These are phyloP conservation scores for Psilocybe azurescens DNA, from an alignment of 768 basidiomycete species.

Conservation along the genomic window DNA sequence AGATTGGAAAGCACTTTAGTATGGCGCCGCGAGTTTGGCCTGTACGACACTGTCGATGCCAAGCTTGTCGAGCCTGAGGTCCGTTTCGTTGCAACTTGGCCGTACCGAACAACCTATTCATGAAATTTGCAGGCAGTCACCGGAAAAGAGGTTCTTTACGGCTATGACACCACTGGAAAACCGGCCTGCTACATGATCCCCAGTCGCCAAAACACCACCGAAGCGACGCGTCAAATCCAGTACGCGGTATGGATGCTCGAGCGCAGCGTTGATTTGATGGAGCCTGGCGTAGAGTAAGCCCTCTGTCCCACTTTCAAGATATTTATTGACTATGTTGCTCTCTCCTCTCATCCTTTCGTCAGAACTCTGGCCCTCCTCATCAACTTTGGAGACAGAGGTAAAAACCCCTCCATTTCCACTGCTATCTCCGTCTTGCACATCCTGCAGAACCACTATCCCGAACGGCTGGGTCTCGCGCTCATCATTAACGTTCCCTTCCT, in stretches of 20 bases:
- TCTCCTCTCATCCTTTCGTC: neutral
- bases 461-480: constrained; percentile 77
- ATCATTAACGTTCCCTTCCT: constrained; percentile 85
- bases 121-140: constrained; percentile 62
- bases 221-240: constrained; percentile 69
- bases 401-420: constrained; percentile 52
- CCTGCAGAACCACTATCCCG: constrained; percentile 85
- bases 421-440: constrained; percentile 60
- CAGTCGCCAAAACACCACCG: constrained; percentile 80
- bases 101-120: neutral
- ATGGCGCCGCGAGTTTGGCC: constrained; percentile 82
- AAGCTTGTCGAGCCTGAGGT: constrained; percentile 79
- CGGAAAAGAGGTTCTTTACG: constrained; percentile 82
- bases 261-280: constrained; percentile 76
- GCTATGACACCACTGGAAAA: constrained; percentile 69
- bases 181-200: constrained; percentile 75
- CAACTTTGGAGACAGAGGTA: constrained; percentile 77
- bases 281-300: constrained; percentile 79
- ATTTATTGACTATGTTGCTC: neutral
- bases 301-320: neutral
- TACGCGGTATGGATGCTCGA: constrained; percentile 82
- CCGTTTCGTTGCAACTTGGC: constrained; percentile 15
- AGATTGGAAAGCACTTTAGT: constrained; percentile 74
- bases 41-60: constrained; percentile 66
- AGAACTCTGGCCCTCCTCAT: constrained; percentile 77